phyloP scores from a whole-genome alignment of 805 yeast species.

The Yarrowia sp. region DNA sequence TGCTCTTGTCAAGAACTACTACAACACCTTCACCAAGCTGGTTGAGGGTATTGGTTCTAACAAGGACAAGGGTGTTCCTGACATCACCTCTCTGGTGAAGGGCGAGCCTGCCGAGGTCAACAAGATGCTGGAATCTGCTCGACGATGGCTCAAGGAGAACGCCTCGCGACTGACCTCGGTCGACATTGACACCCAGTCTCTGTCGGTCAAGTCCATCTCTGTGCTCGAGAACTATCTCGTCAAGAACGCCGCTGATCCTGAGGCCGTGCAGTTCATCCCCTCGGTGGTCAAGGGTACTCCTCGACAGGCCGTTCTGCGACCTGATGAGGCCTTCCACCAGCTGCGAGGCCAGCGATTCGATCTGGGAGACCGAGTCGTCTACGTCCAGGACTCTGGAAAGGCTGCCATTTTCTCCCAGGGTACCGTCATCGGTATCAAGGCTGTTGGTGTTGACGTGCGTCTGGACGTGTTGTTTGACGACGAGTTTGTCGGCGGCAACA shows the following conservation, averaged over 20 bases:
- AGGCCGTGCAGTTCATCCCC: conserved; percentile 56
- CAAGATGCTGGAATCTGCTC: conserved; percentile 52
- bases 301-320: conserved; percentile 78
- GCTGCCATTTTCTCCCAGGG: conserved; percentile 89
- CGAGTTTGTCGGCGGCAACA: conserved; percentile 82
- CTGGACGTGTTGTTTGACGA: conserved; percentile 84
- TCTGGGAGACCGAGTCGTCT: conserved; percentile 89
- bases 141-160: conserved; percentile 58
- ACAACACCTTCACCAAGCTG: conserved; percentile 65
- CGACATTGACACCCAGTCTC: conserved; percentile 76
- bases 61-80: conserved; percentile 43
- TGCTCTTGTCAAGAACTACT: conserved; percentile 67
- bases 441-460: conserved; percentile 60
- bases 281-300: conserved; percentile 83
- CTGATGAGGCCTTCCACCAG: conserved; percentile 71
- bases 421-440: conserved; percentile 78
- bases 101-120: conserved; percentile 46
- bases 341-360: conserved; percentile 77
- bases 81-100: conserved; percentile 41
- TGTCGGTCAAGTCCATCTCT: conserved; percentile 68
- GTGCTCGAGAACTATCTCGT: conserved; percentile 70
- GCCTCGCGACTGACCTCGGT: conserved; percentile 60
- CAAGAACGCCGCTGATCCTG: conserved; percentile 52
- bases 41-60: conserved; percentile 53
- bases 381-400: conserved; percentile 84